Percentiles rank a stretch among this genome's conserved stretches.
Evolutionary conservation across 805 yeast species (phyloP).

Genomic region (Torulaspora franciscae): DNA sequence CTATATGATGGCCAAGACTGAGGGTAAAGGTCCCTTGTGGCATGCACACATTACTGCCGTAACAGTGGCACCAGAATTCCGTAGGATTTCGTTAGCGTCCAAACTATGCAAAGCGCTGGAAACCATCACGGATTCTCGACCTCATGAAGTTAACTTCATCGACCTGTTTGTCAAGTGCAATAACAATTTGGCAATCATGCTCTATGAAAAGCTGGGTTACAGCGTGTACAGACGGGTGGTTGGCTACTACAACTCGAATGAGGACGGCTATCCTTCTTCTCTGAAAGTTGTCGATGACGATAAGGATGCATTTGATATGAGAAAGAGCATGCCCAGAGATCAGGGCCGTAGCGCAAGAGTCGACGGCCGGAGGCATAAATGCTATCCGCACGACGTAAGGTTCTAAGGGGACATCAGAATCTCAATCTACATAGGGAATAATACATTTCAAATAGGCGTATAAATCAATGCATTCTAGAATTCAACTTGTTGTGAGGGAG

Average conservation of each 20-base stretch:
- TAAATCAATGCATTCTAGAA: constrained; percentile 1
- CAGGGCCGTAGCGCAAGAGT: constrained; percentile 46
- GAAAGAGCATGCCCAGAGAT: constrained; percentile 60
- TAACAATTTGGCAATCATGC: constrained; percentile 68
- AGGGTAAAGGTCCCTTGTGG: constrained; percentile 82
- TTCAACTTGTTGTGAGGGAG: constrained; percentile 13
- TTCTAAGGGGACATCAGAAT: constrained; percentile 37
- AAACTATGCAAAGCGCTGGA: constrained; percentile 70
- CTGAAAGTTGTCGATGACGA: constrained; percentile 53
- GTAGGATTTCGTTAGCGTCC: constrained; percentile 84
- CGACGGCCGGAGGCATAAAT: constrained; percentile 57
- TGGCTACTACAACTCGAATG: constrained; percentile 68
- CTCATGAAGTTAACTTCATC: constrained; percentile 75
- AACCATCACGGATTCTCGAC: constrained; percentile 67
- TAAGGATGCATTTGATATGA: constrained; percentile 85
- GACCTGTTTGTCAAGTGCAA: constrained; percentile 90
- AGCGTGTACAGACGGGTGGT: constrained; percentile 79
- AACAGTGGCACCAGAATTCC: constrained; percentile 73
- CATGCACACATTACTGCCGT: constrained; percentile 97
- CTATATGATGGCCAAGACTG: constrained; percentile 94
- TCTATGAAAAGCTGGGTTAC: constrained; percentile 86
- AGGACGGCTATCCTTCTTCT: constrained; percentile 40
- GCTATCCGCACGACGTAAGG: constrained; percentile 60
- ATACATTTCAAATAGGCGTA: background rate
- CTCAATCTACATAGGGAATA: constrained; percentile 10